Conservation (phyloP, 1,284 basidiomycete genomes). For the Cutaneotrichosporon sp. region DNA sequence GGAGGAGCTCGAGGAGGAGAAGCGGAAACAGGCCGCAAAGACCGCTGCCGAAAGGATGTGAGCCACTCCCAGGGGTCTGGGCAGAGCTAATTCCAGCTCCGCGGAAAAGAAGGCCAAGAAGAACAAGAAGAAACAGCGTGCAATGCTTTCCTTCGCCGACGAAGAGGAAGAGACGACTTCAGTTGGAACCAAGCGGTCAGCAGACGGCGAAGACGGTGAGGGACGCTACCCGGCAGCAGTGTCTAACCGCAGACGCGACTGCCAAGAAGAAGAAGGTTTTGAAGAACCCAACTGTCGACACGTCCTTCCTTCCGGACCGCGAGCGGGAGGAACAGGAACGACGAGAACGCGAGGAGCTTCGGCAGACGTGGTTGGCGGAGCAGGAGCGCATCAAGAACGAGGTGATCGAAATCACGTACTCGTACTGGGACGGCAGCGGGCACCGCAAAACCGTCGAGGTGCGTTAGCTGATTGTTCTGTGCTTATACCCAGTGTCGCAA, state of each 20-base stretch:
- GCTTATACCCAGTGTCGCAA: slow-evolving; percentile 76
- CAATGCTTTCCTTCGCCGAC: slow-evolving; percentile 86
- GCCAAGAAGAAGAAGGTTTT: slow-evolving; percentile 74
- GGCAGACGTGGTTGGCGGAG: slow-evolving; percentile 82
- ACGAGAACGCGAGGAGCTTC: slow-evolving; percentile 75
- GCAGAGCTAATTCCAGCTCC: slow-evolving; percentile 6
- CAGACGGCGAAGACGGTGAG: slow-evolving; percentile 34
- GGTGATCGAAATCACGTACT: slow-evolving; percentile 58
- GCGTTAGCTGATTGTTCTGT: slow-evolving; percentile 40
- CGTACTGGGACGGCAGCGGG: slow-evolving; percentile 97
- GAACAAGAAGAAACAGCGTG: slow-evolving; percentile 84
- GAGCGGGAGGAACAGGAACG: slow-evolving; percentile 90
- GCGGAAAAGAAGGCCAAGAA: slow-evolving; percentile 64
- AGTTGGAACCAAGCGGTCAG: slow-evolving; percentile 17
- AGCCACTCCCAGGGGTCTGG: background rate
- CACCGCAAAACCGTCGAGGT: slow-evolving; percentile 89
- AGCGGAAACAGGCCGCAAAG: slow-evolving; percentile 76
- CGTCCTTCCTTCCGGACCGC: slow-evolving; percentile 94
- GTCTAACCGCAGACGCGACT: slow-evolving; percentile 13
- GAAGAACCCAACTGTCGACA: slow-evolving; percentile 96
- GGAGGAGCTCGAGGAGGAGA: slow-evolving; percentile 86
- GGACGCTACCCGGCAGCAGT: background rate
- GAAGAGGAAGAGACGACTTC: slow-evolving; percentile 48
- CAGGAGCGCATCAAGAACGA: slow-evolving; percentile 54
- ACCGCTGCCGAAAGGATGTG: slow-evolving; percentile 33